phyloP scores from a whole-genome alignment of 495 filamentous ascomycete genomes.

The Aspergillus campestris region DNA sequence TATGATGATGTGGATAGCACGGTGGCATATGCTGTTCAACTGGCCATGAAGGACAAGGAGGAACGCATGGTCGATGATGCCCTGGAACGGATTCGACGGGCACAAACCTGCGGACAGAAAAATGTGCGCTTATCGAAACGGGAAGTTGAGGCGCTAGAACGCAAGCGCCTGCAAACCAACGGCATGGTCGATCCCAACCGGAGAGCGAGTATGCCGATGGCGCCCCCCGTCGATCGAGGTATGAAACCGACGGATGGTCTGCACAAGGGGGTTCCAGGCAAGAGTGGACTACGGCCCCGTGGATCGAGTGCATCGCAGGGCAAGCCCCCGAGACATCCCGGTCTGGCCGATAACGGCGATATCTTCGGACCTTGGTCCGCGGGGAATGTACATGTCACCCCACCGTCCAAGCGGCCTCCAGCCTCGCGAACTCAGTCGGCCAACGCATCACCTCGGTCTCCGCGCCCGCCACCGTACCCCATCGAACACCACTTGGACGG shows the following conservation, averaged over 20 bases:
- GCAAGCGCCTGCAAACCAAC: constrained; percentile 49
- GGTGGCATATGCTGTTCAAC: constrained; percentile 41
- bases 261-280: constrained; percentile 4
- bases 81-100: constrained; percentile 65
- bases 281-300: constrained; percentile 18
- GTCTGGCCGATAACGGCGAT: constrained; percentile 18
- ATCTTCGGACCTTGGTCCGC: constrained; percentile 14
- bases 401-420: constrained; percentile 25
- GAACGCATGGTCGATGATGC: constrained; percentile 66
- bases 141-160: constrained; percentile 69
- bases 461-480: constrained; percentile 20
- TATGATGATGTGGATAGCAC: constrained; percentile 45
- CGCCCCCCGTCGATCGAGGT: constrained; percentile 5
- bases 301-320: constrained; percentile 17
- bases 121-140: constrained; percentile 68
- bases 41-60: constrained; percentile 56
- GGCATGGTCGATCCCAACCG: constrained; percentile 18
- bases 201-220: constrained; percentile 12
- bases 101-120: constrained; percentile 59
- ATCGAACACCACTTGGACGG: constrained; percentile 21
- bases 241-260: constrained; percentile 10
- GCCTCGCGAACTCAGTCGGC: constrained; percentile 29
- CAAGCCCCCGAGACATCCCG: constrained; percentile 21
- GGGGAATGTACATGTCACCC: constrained; percentile 7
- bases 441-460: constrained; percentile 25